phyloP scores from a whole-genome alignment of 2,329 filamentous ascomycete species.

The Xylaria sp. region DNA sequence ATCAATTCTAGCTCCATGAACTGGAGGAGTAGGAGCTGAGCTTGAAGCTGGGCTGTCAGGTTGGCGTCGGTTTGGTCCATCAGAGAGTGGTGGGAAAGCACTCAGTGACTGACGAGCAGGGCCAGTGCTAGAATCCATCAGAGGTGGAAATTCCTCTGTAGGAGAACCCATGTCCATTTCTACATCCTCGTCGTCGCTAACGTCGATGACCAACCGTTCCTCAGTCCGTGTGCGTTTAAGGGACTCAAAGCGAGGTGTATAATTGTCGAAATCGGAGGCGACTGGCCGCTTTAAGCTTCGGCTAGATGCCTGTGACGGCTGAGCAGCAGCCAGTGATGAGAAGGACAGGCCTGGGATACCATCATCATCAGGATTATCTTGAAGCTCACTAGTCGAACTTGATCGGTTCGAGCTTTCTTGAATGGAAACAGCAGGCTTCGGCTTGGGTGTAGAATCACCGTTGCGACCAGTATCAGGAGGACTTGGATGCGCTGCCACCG shows the following conservation, averaged over 20 bases:
- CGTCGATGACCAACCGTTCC: constrained; percentile 77
- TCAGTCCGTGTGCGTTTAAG: constrained; percentile 68
- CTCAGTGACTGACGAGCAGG: constrained; percentile 50
- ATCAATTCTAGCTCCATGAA: constrained; percentile 45
- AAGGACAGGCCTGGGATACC: constrained; percentile 45
- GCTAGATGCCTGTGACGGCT: constrained; percentile 43
- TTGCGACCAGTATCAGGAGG: constrained; percentile 10
- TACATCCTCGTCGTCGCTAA: constrained; percentile 78
- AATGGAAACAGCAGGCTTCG: constrained; percentile 8
- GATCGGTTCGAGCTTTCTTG: constrained; percentile 28
- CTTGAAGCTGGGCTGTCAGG: constrained; percentile 54
- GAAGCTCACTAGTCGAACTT: constrained; percentile 35
- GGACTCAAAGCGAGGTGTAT: constrained; percentile 53
- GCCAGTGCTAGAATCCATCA: constrained; percentile 47
- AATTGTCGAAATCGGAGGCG: constrained; percentile 77
- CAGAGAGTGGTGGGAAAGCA: constrained; percentile 58
- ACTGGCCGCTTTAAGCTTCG: constrained; percentile 67
- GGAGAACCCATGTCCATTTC: constrained; percentile 75
- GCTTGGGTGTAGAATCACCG: constrained; percentile 33
- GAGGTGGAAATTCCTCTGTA: constrained; percentile 53
- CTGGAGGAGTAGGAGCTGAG: constrained; percentile 51
- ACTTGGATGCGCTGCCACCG: constrained; percentile 13
- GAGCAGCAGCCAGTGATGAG: constrained; percentile 30
- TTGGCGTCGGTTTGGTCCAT: constrained; percentile 54
- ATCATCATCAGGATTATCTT: constrained; percentile 37